Evolutionary conservation across 73 alveolate species (phyloP).

Genomic region (Paramecium bursaria): DNA sequence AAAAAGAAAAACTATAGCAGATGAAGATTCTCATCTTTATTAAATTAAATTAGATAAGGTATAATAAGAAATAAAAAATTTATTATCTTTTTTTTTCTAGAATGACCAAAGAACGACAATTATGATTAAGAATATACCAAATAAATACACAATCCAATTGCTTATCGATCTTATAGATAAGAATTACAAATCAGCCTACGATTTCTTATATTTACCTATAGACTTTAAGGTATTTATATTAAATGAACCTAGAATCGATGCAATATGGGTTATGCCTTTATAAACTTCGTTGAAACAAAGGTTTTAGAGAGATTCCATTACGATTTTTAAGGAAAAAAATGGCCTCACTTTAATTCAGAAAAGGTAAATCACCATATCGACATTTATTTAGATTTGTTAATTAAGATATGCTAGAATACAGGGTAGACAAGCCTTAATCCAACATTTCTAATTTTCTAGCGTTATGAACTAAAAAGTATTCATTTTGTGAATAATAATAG

Average conservation of each 20-base stretch:
- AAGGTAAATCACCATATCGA: slow-evolving; percentile 23
- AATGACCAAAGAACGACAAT: slow-evolving; percentile 89
- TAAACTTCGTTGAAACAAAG: slow-evolving; percentile 90
- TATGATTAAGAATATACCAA: slow-evolving; percentile 98
- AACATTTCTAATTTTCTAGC: slow-evolving; percentile 69
- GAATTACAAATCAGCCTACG: slow-evolving; percentile 83
- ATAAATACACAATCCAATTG: slow-evolving; percentile 88
- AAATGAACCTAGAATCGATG: slow-evolving; percentile 79
- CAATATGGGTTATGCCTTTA: slow-evolving; percentile 98
- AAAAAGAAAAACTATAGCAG: slow-evolving; percentile 46
- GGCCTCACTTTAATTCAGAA: slow-evolving; percentile 88
- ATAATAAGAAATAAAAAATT: not conserved
- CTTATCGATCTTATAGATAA: slow-evolving; percentile 86
- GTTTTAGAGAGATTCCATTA: slow-evolving; percentile 84
- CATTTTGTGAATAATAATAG: not conserved
- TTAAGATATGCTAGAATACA: slow-evolving; percentile 89
- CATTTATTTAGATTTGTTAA: slow-evolving; percentile 72
- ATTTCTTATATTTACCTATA: slow-evolving; percentile 80
- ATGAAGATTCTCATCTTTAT: slow-evolving; percentile 54
- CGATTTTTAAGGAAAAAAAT: slow-evolving; percentile 88
- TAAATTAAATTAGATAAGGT: slow-evolving; percentile 1
- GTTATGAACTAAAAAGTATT: slow-evolving; percentile 73
- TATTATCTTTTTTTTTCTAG: slow-evolving; percentile 30
- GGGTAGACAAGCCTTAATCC: slow-evolving; percentile 72
- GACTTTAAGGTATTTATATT: slow-evolving; percentile 75